Evolutionary conservation across 2,329 filamentous ascomycete species (phyloP).

Genomic region (Exophiala calicioides): DNA sequence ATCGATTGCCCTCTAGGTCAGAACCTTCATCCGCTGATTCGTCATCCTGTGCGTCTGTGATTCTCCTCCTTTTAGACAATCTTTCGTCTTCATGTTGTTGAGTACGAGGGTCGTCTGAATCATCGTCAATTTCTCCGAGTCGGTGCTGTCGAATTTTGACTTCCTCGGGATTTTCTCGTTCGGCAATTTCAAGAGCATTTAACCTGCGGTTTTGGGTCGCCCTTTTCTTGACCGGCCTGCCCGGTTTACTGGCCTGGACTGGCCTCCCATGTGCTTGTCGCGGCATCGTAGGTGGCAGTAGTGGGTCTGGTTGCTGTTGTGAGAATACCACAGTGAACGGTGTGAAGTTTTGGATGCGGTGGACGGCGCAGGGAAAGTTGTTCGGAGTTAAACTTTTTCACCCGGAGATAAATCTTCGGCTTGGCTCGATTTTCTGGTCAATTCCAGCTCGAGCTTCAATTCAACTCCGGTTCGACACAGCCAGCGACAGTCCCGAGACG

Average conservation of each 20-base stretch:
- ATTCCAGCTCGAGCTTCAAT: no score
- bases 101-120: slow-evolving; percentile 51
- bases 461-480: no score
- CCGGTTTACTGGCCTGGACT: slow-evolving; percentile 31
- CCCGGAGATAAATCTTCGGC: no score
- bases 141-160: slow-evolving; percentile 58
- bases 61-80: slow-evolving; percentile 37
- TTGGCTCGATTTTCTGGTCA: no score
- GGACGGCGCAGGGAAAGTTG: no score
- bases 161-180: slow-evolving; percentile 55
- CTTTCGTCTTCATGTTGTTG: slow-evolving; percentile 38
- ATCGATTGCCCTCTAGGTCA: slow-evolving; percentile 83
- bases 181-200: slow-evolving; percentile 67
- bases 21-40: slow-evolving; percentile 61
- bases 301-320: background rate
- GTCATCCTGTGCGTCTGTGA: slow-evolving; percentile 36
- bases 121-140: slow-evolving; percentile 57
- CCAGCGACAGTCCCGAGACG: no score
- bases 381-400: no score
- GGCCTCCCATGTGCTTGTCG: slow-evolving; percentile 32
- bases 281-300: slow-evolving; percentile 21
- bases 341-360: no score
- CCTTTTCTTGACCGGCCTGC: slow-evolving; percentile 36
- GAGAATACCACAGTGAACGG: no score
- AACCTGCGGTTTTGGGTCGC: slow-evolving; percentile 48